phyloP scores from a whole-genome alignment of 768 basidiomycete genomes.

The Mrakia gelida region DNA sequence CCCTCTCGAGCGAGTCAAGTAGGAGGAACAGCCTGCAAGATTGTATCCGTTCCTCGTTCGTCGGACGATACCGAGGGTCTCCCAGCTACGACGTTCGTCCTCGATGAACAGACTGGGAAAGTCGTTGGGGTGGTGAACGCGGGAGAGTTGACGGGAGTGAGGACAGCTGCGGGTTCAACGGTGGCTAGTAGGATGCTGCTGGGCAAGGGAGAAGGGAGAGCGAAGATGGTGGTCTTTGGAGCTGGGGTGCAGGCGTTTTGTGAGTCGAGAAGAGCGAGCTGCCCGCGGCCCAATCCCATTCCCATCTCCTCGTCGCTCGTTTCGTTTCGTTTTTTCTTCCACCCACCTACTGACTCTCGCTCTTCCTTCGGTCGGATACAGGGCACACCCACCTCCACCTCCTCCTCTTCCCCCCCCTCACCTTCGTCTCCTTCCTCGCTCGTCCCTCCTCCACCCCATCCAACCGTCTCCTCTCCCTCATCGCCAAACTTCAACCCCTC shows the following conservation, averaged over 20 bases:
- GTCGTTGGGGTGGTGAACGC: conserved; percentile 76
- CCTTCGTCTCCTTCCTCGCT: conserved; percentile 59
- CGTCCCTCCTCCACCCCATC: conserved; percentile 53
- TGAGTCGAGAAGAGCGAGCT: too few species aligned
- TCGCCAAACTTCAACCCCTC: conserved; percentile 31
- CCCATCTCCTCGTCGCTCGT: too few species aligned
- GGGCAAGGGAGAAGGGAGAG: background rate
- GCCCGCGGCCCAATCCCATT: too few species aligned
- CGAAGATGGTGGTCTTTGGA: conserved; percentile 61
- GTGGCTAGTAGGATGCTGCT: conserved; percentile 22
- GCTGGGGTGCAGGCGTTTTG: conserved; percentile 66
- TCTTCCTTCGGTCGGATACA: conserved; percentile 35
- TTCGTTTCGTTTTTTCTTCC: too few species aligned
- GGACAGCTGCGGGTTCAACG: conserved; percentile 36
- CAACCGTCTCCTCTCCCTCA: conserved; percentile 28
- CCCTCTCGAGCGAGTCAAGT: conserved; percentile 58
- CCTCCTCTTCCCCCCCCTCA: conserved; percentile 55
- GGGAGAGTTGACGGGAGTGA: conserved; percentile 50
- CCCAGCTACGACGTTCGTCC: conserved; percentile 68
- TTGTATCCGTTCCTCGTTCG: conserved; percentile 66
- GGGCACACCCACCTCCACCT: conserved; percentile 62
- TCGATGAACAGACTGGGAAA: conserved; percentile 65
- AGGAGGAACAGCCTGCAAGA: conserved; percentile 64
- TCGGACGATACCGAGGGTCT: conserved; percentile 54
- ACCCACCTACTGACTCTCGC: conserved; percentile 35